phyloP scores from a whole-genome alignment of 768 basidiomycete genomes.

The Daedaleopsis sinensis region DNA sequence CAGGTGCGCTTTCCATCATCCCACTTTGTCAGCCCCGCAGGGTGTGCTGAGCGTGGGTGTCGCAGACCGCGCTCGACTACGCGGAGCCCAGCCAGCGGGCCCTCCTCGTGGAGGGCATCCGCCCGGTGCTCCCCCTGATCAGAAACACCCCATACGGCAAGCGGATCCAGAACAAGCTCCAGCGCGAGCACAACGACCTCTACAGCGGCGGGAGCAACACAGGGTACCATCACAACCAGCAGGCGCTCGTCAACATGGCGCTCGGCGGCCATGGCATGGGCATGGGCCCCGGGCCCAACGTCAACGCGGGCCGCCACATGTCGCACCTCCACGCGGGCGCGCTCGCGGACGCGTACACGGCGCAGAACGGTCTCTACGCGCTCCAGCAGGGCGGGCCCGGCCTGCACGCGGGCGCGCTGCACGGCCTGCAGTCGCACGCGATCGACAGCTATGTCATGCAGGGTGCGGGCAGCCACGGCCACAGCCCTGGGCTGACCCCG shows the following conservation, averaged over 20 bases:
- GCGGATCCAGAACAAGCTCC: slow-evolving; percentile 97
- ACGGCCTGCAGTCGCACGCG: slow-evolving; percentile 62
- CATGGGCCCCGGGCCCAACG: slow-evolving; percentile 31
- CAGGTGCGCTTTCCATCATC: slow-evolving; percentile 51
- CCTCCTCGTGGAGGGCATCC: slow-evolving; percentile 94
- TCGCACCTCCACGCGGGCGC: slow-evolving; percentile 56
- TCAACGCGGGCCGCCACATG: slow-evolving; percentile 53
- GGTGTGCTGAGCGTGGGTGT: not conserved
- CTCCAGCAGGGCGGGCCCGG: slow-evolving; percentile 51
- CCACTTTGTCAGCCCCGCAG: not conserved
- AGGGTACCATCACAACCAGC: slow-evolving; percentile 63
- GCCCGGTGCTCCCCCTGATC: slow-evolving; percentile 97
- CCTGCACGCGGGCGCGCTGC: slow-evolving; percentile 36
- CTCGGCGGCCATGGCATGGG: slow-evolving; percentile 61
- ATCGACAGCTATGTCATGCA: slow-evolving; percentile 86
- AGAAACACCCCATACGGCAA: slow-evolving; percentile 99
- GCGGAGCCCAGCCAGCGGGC: slow-evolving; percentile 93
- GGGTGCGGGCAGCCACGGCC: slow-evolving; percentile 69
- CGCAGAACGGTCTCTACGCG: slow-evolving; percentile 64
- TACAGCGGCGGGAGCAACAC: slow-evolving; percentile 41
- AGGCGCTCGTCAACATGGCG: slow-evolving; percentile 59
- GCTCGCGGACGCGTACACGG: slow-evolving; percentile 66
- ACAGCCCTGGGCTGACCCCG: slow-evolving; percentile 64
- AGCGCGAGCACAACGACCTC: slow-evolving; percentile 83
- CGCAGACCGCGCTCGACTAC: slow-evolving; percentile 94